Base-by-base conservation (phyloP, 2,329 filamentous ascomycete species). In the Claviceps purpurea region DNA sequence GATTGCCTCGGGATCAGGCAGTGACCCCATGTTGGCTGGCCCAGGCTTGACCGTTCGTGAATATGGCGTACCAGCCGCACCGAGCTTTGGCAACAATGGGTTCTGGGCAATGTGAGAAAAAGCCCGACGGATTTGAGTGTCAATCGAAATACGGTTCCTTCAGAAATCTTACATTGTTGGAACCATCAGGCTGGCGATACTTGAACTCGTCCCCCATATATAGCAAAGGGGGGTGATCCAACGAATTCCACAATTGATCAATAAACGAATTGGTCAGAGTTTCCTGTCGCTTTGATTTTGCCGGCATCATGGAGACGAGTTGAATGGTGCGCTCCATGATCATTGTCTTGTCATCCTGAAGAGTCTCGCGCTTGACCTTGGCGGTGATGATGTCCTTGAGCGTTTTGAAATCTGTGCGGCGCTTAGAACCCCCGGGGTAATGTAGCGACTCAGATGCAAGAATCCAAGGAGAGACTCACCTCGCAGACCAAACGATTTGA, bases 341-440 rank as follows among this genome's bases (percentile, higher is more conserved):
- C 73, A 87, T 85, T 1, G 82, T 85, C 68, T 85, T 86, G 69
- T 91, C 87, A 59, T 91, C 82, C 5, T 79, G 67, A 11, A 83
- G 71, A 47, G 78, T 71, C 53, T 76, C 74, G 1, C 84, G 82
- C 58, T 78, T 82, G 37, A 82, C 65, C 65, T 87, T 82, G 55
- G 70, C 73, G 51, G 77, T 75, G 53, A 87, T 69, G 40, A 88
- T 68, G 5, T 77, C 72, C 45, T 77, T 65, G 18, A 88, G 68
- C 0, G 84, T 87, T 59, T 77, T 76, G 45, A 85, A 62, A 57
- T 88, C 84, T 72, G 34, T 6, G 34, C 13, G 30, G 26, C 8
- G 16, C 18, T 50, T 43, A 44, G 40, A 2, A 44, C n/a, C 22
- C 39, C 6, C 22, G 16, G n/a, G 22, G 37, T 37, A 11, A 5